Evolutionary conservation across 306 rosid species (phyloP), one percentile per base, ranked within the genome.

Genomic region (Dicorynia guianensis): DNA sequence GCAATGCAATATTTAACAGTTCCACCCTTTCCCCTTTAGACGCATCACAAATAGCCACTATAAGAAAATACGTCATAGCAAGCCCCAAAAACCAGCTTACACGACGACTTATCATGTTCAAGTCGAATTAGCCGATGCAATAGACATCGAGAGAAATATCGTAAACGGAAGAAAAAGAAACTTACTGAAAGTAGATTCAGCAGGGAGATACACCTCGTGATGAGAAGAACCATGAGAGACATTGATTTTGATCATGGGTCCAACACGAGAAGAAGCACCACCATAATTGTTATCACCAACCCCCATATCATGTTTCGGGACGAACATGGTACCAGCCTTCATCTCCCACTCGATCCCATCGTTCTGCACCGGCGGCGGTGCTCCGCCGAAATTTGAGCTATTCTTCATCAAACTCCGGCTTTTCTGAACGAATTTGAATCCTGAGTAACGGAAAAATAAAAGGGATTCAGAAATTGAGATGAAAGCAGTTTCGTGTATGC

Each of bases 261-360:
- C 85, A 59, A 17, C 67, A 33, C 43, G 57, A 58, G 46, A 44
- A 43, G 76, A 57, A 43, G 4, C 44, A 58, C 10, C 48, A 15
- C 59, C 77, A 14, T 56, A 38, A 14, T 0, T n/a, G 7, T 36
- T 57, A 56, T 64, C 75, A 4, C 55, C 65, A 11, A 11, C 76
- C 5, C 50, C 52, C 3, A 20, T n/a, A 44, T 64, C 52, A 52
- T 81, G 83, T 54, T 44, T 74, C 83, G 78, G 88, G 6, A 81
- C 83, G 64, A 74, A 58, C 88, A 85, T 81, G 49, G 83, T 79
- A 64, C 72, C 53, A 33, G 83, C 85, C 50, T 79, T 79, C 81
- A 85, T 81, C 76, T 81, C 88, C 79, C 81, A 85, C 9, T 77
- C 85, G 81, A 78, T 59, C 15, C 72, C 72, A 11, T 68, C 76